Conservation (phyloP, 257 asterid genomes). For the Fraxinus excelsior region DNA sequence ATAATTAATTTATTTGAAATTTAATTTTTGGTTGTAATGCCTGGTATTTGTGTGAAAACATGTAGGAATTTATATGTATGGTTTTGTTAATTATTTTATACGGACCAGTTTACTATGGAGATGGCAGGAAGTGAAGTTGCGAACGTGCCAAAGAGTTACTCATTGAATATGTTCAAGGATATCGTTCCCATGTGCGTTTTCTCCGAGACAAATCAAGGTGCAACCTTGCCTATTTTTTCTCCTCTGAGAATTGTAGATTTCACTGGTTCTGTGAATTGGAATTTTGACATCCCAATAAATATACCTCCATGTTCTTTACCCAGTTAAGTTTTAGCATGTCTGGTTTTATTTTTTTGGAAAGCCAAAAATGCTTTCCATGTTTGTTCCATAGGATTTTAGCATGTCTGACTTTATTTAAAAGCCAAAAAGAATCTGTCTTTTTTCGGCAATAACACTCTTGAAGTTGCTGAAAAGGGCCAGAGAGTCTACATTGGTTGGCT, state of each 20-base stretch:
- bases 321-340: not conserved
- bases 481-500: not conserved
- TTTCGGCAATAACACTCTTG: not conserved
- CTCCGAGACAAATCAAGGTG: slow-evolving; percentile 50
- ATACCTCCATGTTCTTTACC: not conserved
- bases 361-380: not conserved
- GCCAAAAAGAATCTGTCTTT: not conserved
- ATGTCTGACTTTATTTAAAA: not conserved
- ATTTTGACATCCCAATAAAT: not conserved
- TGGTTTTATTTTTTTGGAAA: not conserved
- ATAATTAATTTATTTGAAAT: not conserved
- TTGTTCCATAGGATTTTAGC: not conserved
- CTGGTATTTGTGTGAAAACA: not conserved
- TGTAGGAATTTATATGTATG: not conserved
- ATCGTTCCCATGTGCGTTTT: slow-evolving; percentile 53
- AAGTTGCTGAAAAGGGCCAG: not conserved
- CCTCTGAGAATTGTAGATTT: not conserved
- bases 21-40: not conserved
- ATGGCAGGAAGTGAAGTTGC: slow-evolving; percentile 43
- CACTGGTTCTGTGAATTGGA: not conserved
- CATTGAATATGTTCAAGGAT: slow-evolving; percentile 54
- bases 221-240: not conserved
- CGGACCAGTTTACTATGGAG: slow-evolving; percentile 50
- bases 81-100: slow-evolving; percentile 6
- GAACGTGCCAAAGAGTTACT: slow-evolving; percentile 50